phyloP scores from a whole-genome alignment of 129 eudicot species.

The Mikania micrantha region DNA sequence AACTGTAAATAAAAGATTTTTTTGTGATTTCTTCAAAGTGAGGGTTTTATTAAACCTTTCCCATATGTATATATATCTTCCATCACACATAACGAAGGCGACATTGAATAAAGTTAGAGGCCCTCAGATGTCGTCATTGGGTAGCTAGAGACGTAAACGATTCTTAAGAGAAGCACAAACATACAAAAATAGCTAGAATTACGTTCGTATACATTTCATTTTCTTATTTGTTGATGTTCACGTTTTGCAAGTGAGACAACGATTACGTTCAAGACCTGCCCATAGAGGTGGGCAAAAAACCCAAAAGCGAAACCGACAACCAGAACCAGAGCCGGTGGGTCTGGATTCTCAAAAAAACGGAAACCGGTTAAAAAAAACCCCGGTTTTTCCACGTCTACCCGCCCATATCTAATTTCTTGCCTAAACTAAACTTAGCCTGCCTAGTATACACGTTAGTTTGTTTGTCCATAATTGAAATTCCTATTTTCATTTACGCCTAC shows the following conservation, averaged over 20 bases:
- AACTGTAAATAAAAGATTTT: no score
- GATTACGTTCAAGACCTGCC: not conserved
- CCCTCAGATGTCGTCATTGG: no score
- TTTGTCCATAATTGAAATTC: not conserved
- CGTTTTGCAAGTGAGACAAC: not conserved
- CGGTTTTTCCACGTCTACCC: no score
- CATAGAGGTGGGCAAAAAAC: no score
- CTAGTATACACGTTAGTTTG: not conserved
- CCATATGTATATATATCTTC: no score
- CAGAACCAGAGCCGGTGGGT: no score
- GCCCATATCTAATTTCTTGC: not conserved
- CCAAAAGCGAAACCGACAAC: no score
- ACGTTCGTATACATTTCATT: slow-evolving; percentile 13
- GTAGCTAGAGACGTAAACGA: slow-evolving; percentile 28
- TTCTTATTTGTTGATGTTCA: not conserved
- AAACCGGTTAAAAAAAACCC: no score
- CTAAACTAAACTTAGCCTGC: not conserved
- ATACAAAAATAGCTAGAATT: not conserved
- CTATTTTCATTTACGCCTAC: not conserved
- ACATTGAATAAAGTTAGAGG: not conserved
- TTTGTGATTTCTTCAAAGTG: slow-evolving; percentile 10
- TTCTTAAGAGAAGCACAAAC: not conserved
- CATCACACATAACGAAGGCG: slow-evolving; percentile 17
- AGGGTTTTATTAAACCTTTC: no score
- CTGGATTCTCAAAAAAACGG: no score